phyloP scores from a whole-genome alignment of 1,284 basidiomycete species.

The Mycena sp. region DNA sequence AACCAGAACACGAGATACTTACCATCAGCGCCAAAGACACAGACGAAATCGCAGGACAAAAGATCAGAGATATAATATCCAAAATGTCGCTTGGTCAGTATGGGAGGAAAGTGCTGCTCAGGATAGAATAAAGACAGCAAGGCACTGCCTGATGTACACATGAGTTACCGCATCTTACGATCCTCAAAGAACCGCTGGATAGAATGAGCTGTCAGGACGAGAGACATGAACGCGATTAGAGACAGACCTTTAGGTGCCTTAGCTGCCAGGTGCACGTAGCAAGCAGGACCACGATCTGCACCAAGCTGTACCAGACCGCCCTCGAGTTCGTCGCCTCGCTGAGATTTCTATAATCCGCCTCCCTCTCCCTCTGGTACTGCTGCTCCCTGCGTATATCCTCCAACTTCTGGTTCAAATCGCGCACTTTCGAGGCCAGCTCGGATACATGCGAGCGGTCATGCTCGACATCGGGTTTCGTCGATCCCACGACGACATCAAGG shows the following conservation, averaged over 20 bases:
- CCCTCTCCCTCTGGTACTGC: constrained; percentile 96
- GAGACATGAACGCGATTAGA: constrained; percentile 5
- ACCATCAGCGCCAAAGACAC: constrained; percentile 56
- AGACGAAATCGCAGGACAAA: constrained; percentile 61
- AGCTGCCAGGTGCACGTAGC: constrained; percentile 94
- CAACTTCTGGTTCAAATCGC: constrained; percentile 93
- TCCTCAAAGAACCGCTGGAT: constrained; percentile 87
- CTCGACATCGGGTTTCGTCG: constrained; percentile 82
- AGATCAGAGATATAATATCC: constrained; percentile 58
- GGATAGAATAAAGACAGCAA: constrained; percentile 48
- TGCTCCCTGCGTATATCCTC: constrained; percentile 95
- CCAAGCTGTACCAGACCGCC: constrained; percentile 93
- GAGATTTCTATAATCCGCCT: constrained; percentile 90
- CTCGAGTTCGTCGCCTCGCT: constrained; percentile 90
- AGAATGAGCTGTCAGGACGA: too few relatives aligned
- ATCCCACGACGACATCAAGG: constrained; percentile 93
- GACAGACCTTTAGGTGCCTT: constrained; percentile 85
- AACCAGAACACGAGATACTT: constrained; percentile 74
- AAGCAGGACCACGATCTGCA: constrained; percentile 88
- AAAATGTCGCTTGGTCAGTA: constrained; percentile 62
- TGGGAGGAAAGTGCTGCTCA: constrained; percentile 79
- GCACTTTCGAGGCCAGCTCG: constrained; percentile 86
- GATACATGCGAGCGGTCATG: constrained; percentile 90
- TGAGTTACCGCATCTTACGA: constrained; percentile 76
- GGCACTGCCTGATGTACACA: constrained; percentile 17